These are phyloP conservation scores for Colletotrichum sojae DNA, from an alignment of 2,329 filamentous ascomycete species.

Conservation along the genomic window DNA sequence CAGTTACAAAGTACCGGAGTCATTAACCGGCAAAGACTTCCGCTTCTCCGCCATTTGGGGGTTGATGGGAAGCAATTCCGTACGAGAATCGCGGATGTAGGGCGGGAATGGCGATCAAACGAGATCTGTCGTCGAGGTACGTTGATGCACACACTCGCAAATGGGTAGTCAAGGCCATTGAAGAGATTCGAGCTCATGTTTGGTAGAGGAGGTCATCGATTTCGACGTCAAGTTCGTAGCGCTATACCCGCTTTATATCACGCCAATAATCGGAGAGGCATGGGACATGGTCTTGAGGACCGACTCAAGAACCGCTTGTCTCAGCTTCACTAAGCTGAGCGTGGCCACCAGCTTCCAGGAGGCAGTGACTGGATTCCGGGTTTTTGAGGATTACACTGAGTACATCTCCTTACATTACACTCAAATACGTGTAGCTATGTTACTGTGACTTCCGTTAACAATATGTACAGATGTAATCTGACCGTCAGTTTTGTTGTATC, in stretches of 20 bases:
- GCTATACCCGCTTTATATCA: constrained; percentile 49
- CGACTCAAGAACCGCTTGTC: constrained; percentile 49
- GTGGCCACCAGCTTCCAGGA: constrained; percentile 51
- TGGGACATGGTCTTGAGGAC: constrained; percentile 49
- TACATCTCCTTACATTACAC: constrained; percentile 19
- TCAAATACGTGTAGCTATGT: too few species aligned
- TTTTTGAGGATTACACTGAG: constrained; percentile 47
- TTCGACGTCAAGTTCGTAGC: constrained; percentile 47
- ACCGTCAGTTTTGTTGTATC: constrained; percentile 49
- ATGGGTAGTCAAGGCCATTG: too few species aligned
- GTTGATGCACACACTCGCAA: too few species aligned
- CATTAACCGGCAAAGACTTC: too few species aligned
- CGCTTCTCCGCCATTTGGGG: constrained; percentile 45
- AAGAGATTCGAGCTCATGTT: too few species aligned
- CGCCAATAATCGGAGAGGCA: constrained; percentile 35
- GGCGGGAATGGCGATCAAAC: not conserved
- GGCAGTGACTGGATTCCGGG: constrained; percentile 51
- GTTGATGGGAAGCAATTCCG: constrained; percentile 46
- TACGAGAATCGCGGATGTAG: constrained; percentile 40
- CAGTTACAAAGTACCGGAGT: too few species aligned
- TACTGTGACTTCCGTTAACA: not conserved
- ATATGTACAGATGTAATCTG: constrained; percentile 37
- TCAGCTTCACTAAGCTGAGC: constrained; percentile 47
- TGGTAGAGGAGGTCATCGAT: too few species aligned
- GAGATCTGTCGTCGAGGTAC: not conserved